Evolutionary conservation across 148 eudicot genomes (phyloP).

Genomic region (Nyssa sinensis): DNA sequence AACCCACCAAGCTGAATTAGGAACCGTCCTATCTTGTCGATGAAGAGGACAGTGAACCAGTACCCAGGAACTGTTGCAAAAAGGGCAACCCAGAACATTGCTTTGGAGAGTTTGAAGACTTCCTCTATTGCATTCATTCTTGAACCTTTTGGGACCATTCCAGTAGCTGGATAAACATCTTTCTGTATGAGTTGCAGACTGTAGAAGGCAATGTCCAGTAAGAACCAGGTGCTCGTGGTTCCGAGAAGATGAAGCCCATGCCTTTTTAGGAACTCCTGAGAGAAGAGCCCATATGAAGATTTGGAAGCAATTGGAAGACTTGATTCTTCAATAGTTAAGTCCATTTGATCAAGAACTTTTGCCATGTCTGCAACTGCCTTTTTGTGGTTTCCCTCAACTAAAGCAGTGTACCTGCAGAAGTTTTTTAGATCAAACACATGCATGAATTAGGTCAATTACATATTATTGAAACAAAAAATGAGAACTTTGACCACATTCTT

Average conservation of each 20-base stretch:
- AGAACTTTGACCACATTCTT: no score
- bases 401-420: slow-evolving; percentile 23
- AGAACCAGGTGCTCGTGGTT: slow-evolving; percentile 18
- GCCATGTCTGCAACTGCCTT: slow-evolving; percentile 19
- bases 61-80: background rate
- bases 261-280: slow-evolving; percentile 12
- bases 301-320: background rate
- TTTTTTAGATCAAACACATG: no score
- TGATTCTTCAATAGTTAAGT: background rate
- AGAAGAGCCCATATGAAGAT: slow-evolving; percentile 4
- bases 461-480: no score
- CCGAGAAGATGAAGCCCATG: slow-evolving; percentile 19
- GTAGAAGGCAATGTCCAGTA: slow-evolving; percentile 19
- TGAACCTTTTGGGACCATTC: slow-evolving; percentile 4
- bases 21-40: background rate
- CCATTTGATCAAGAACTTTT: slow-evolving; percentile 4
- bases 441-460: no score
- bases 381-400: slow-evolving; percentile 14
- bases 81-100: slow-evolving; percentile 10
- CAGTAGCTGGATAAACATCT: slow-evolving; percentile 13
- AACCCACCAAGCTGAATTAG: background rate
- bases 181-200: slow-evolving; percentile 19
- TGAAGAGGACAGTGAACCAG: background rate
- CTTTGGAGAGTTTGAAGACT: slow-evolving; percentile 2
- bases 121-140: slow-evolving; percentile 12